Percentiles rank a stretch among this genome's conserved stretches.
Evolutionary conservation across 1,139 yeast species (phyloP).

Genomic region (Arxiozyma telluris): DNA sequence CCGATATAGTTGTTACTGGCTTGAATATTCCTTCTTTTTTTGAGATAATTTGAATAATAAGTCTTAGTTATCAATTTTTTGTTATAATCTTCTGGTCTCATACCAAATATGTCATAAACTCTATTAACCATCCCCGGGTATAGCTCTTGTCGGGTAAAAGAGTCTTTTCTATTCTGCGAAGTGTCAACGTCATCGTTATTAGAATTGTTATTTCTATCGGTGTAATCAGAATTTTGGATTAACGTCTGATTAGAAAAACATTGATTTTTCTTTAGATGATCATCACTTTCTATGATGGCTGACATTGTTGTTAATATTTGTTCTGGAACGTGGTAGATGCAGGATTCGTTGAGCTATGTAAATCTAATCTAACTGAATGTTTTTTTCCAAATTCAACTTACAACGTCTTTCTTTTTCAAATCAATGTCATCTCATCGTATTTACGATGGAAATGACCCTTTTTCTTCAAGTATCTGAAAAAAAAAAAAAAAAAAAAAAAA

Average conservation of each 20-base stretch:
- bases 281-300: background rate
- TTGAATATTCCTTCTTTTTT: background rate
- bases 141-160: background rate
- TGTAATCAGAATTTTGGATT: background rate
- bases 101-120: slow-evolving; percentile 4
- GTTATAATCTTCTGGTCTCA: slow-evolving; percentile 5
- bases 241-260: background rate
- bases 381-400: too few relatives aligned
- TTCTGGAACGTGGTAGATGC: background rate
- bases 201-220: background rate
- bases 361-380: background rate
- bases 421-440: background rate
- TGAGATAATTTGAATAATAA: background rate
- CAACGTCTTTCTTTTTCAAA: background rate
- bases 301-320: background rate
- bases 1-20: background rate
- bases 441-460: too few relatives aligned
- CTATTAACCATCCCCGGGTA: slow-evolving; percentile 7
- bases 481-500: too few relatives aligned
- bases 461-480: background rate
- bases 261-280: background rate
- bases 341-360: too few relatives aligned
- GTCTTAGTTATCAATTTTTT: slow-evolving; percentile 1
- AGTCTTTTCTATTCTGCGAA: background rate
- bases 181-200: background rate